Percentiles rank a stretch among this genome's conserved stretches.
Conservation (phyloP, 441 rosid species). For the Brassica balearica region DNA sequence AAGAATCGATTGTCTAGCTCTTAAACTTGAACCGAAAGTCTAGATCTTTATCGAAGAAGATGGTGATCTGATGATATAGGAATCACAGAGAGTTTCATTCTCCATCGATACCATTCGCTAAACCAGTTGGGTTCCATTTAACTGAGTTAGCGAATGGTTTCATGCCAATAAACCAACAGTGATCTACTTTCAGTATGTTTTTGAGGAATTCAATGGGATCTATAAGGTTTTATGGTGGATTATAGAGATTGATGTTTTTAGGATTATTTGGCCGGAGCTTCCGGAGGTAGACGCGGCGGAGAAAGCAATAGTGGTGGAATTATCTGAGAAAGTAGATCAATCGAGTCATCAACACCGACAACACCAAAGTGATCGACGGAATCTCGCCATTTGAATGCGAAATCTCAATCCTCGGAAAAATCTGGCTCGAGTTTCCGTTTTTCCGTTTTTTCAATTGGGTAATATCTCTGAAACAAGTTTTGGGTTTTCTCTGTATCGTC, state of each 20-base stretch:
- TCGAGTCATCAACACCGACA: slow-evolving; percentile 75
- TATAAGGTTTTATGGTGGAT: neutral
- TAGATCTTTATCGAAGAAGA: neutral
- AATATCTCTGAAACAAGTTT: slow-evolving; percentile 1
- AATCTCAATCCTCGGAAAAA: slow-evolving; percentile 64
- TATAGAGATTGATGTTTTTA: neutral
- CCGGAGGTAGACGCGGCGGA: slow-evolving; percentile 98
- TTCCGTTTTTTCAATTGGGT: slow-evolving; percentile 94
- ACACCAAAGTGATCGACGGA: slow-evolving; percentile 77
- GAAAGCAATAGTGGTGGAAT: slow-evolving; percentile 71
- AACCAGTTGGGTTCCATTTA: neutral
- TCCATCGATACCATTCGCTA: neutral
- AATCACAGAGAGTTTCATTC: neutral
- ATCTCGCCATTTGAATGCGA: slow-evolving; percentile 70
- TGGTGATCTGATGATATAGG: neutral
- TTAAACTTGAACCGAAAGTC: neutral
- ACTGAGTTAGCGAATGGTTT: neutral
- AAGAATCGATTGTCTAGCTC: neutral
- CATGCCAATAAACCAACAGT: neutral
- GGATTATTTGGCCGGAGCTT: slow-evolving; percentile 57
- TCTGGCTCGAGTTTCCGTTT: slow-evolving; percentile 39
- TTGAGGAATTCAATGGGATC: neutral
- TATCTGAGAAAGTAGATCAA: slow-evolving; percentile 76
- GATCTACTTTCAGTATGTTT: neutral
- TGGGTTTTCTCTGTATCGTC: neutral